Base-by-base conservation (phyloP, 2,329 filamentous ascomycete genomes). In the Stemphylium beticola region DNA sequence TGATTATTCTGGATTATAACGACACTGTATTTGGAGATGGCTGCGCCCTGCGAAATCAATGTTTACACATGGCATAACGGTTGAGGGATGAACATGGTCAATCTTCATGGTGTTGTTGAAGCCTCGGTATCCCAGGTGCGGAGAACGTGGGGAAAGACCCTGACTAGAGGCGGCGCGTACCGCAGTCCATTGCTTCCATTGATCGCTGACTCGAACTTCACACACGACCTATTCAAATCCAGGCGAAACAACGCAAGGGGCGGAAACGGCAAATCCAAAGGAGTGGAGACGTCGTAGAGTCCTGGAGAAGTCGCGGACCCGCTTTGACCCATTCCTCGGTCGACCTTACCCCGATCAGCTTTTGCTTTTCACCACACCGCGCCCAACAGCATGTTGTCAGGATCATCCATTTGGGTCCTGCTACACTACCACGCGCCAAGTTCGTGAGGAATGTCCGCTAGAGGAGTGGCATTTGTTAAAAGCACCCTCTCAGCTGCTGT, bases 41-140 rank as follows among this genome's bases (percentile, higher is more conserved):
- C 18, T 2, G 7, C 14, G 4, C 15, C 39, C 7, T 18, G 36
- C 15, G 1, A 12, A 9, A 4, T 15, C 4, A n/a, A 11, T 3
- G 3, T 39, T 12, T 4, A 10, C 3, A 11, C 2, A 9, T 12
- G 29, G 11, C 44, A 29, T 46, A 26, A 43, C 58, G 38, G 37
- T 32, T 44, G n/a, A 5, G 10, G 15, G 22, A 41, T 38, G n/a
- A n/a, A 40, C 32, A 3, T 14, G 36, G n/a, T n/a, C 24, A 38
- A 11, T 31, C 15, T 22, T 22, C 32, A 36, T 45, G 44, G 48
- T 32, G 29, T 18, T 33, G 29, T 18, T 33, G 29, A 42, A 53
- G 56, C 64, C 65, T 67, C 64, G 65, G 64, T 47, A 62, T 34
- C 48, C 26, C 37, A 51, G 22, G 39, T 64, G 60, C 58, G 64